Percentiles rank a stretch among this genome's conserved stretches.
Conservation (phyloP, 1,284 basidiomycete species). For the Boletus mariae region DNA sequence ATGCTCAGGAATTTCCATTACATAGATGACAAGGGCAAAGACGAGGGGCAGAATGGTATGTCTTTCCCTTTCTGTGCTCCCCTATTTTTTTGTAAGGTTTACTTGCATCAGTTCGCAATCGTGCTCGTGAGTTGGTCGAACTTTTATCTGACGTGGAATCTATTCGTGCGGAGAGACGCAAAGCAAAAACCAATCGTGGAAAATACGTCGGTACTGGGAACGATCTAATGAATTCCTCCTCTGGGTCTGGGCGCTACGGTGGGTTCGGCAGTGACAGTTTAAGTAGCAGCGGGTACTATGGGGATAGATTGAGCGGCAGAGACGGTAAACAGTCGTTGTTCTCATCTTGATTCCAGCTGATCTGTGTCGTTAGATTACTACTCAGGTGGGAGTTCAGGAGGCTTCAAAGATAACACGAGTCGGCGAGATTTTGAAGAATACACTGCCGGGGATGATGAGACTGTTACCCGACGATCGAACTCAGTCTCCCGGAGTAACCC, state of each 20-base stretch:
- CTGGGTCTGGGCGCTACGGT: slow-evolving; percentile 66
- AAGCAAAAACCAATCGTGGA: slow-evolving; percentile 88
- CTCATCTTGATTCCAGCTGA: slow-evolving; percentile 10
- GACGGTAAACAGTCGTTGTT: slow-evolving; percentile 31
- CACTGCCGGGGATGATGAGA: slow-evolving; percentile 93
- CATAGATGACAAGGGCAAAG: slow-evolving; percentile 98
- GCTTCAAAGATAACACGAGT: slow-evolving; percentile 56
- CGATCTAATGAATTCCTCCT: slow-evolving; percentile 63
- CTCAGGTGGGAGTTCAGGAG: slow-evolving; percentile 46
- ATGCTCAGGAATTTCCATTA: slow-evolving; percentile 99
- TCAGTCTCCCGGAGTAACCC: slow-evolving; percentile 30
- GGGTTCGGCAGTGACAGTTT: slow-evolving; percentile 77
- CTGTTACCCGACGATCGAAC: slow-evolving; percentile 38
- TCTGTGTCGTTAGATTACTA: slow-evolving; percentile 34
- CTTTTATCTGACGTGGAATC: slow-evolving; percentile 89
- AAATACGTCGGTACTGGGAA: slow-evolving; percentile 90
- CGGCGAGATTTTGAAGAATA: slow-evolving; percentile 85
- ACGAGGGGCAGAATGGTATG: slow-evolving; percentile 96
- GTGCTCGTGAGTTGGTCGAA: slow-evolving; percentile 88
- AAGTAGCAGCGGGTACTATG: slow-evolving; percentile 42
- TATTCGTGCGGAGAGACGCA: slow-evolving; percentile 86
- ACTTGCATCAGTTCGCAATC: slow-evolving; percentile 77
- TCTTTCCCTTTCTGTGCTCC: neutral
- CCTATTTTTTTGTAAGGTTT: neutral
- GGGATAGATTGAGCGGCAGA: slow-evolving; percentile 39